Base-by-base conservation (phyloP, 179 eudicot genomes). In the Carnegiea gigantea region DNA sequence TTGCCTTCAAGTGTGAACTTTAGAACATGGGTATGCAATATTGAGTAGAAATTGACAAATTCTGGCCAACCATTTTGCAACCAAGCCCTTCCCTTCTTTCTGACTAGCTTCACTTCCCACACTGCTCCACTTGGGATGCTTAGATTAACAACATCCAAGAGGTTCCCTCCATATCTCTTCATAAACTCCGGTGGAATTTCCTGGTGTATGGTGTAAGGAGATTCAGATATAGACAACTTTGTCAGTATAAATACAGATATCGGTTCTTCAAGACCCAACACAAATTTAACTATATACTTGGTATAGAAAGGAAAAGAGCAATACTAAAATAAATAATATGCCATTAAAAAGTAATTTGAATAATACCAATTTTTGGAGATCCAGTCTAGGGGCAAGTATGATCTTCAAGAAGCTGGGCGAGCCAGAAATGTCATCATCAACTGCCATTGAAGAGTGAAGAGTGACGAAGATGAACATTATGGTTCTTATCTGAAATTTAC, bases 51-150 rank as follows among this genome's bases (percentile, higher is more conserved):
- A 15, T 82, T 73, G 33, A 74, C 87, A 60, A 92, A 89, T 60
- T 88, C 77, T 30, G 81, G 70, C 93, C 91, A 92, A 9, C 97
- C 97, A 11, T 88, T 64, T n/a, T 77, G 57, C 1, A 92, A 51
- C 89, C 86, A 89, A 79, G 40, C 82, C 30, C 73, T 80, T 0
- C 57, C 87, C 3, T 83, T 21, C 68, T 68, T 80, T 24, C 24
- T 81, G 53, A 46, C 53, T 78, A 91, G 24, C 24, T 87, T 67
- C 0, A 90, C 89, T 72, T 82, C 3, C 92, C 91, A 88, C 8
- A 40, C 60, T 38, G 82, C 80, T 26, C 80, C 82, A 9, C 75
- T 71, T 38, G 81, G 88, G 68, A 51, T 65, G 5, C 46, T 75
- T 5, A 86, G 78, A 75, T 18, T 7, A 60, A 78, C 67, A 44